phyloP scores from a whole-genome alignment of 2,329 filamentous ascomycete species.

The Venturia aucupariae region DNA sequence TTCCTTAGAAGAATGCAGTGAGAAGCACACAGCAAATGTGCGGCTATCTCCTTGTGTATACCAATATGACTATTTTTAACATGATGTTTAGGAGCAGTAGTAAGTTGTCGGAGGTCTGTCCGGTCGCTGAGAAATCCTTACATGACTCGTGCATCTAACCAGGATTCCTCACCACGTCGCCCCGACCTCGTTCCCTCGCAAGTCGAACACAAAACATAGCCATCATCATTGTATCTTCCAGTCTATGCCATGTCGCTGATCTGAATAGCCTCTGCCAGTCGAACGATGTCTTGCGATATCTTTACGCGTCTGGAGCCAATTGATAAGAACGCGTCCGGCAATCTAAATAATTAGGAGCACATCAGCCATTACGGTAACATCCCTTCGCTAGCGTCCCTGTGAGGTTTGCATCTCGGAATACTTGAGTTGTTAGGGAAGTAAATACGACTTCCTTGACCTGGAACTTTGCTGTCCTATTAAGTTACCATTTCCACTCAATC shows the following conservation, averaged over 20 bases:
- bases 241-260: neutral
- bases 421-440: neutral
- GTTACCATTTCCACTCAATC: constrained; percentile 22
- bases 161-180: too few species aligned
- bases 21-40: neutral
- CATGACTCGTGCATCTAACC: too few species aligned
- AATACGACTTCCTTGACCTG: neutral
- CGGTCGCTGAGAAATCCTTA: neutral
- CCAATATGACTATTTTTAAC: too few species aligned
- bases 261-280: neutral
- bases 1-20: neutral
- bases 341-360: too few species aligned
- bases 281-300: neutral
- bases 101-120: neutral
- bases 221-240: neutral
- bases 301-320: neutral
- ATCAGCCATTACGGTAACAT: neutral
- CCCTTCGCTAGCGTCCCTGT: too few species aligned
- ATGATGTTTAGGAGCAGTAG: too few species aligned
- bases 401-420: neutral
- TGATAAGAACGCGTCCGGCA: neutral
- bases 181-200: too few species aligned
- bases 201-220: neutral
- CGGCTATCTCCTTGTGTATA: neutral
- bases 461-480: constrained; percentile 18